phyloP scores from a whole-genome alignment of 306 rosid species.

The Myrica gale region DNA sequence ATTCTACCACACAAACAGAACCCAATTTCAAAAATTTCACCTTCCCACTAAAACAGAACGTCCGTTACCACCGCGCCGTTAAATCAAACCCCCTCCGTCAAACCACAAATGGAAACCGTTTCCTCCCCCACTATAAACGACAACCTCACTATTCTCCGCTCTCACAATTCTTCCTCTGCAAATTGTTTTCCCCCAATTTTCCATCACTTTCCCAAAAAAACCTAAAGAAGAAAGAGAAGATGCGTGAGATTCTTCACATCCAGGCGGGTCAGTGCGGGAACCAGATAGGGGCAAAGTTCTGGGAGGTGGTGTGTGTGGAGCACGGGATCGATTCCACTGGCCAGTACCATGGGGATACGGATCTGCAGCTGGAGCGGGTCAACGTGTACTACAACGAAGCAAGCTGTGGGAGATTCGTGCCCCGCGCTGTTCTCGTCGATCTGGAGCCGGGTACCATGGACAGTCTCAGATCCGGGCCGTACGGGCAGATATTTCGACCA shows the following conservation, averaged over 20 bases:
- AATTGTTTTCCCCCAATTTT: neutral
- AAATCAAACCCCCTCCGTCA: neutral
- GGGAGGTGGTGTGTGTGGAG: constrained; percentile 55
- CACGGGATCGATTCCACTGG: constrained; percentile 55
- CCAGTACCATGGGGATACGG: constrained; percentile 43
- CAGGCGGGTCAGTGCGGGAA: constrained; percentile 57
- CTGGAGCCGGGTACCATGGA: constrained; percentile 67
- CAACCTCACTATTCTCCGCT: neutral
- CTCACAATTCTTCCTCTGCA: neutral
- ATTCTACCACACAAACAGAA: neutral
- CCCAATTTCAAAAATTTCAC: constrained; percentile 11
- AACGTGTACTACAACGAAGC: constrained; percentile 65
- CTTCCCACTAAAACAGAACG: constrained; percentile 24
- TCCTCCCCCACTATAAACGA: neutral
- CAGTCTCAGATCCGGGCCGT: constrained; percentile 54
- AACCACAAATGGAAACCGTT: constrained; percentile 1
- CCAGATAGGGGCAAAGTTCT: constrained; percentile 50
- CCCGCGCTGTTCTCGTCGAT: constrained; percentile 52
- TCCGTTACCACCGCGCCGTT: neutral
- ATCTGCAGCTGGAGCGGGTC: constrained; percentile 52
- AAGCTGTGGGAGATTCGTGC: constrained; percentile 54
- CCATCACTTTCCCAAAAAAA: constrained; percentile 23
- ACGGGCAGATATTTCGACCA: constrained; percentile 48
- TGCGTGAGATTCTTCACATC: constrained; percentile 63
- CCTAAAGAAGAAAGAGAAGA: constrained; percentile 5